A percentile compares a stretch with the other conserved stretches of the same genome.
Evolutionary conservation across 164 flowering plant species (phyloP).

Genomic region (Saururus chinensis): DNA sequence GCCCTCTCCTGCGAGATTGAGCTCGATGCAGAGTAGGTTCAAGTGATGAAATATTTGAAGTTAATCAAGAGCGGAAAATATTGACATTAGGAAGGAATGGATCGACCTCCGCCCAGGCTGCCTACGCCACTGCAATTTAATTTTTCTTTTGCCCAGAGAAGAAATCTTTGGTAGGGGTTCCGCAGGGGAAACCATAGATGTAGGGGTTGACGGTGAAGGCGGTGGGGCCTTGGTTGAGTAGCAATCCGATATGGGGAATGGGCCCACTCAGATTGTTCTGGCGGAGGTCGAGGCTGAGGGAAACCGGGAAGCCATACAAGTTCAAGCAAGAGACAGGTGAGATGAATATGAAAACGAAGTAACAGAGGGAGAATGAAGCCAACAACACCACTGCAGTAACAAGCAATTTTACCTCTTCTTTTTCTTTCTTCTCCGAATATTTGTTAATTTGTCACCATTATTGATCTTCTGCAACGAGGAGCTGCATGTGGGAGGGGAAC

Average conservation of each 20-base stretch:
- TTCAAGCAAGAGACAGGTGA: constrained; percentile 28
- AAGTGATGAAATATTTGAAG: too few relatives aligned
- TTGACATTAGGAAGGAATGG: too few relatives aligned
- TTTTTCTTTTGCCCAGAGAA: constrained; percentile 19
- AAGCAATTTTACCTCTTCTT: not conserved
- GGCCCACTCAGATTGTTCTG: constrained; percentile 66
- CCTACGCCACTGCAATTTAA: too few relatives aligned
- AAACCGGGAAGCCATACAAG: constrained; percentile 72
- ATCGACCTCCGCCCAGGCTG: too few relatives aligned
- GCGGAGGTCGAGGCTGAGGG: constrained; percentile 64
- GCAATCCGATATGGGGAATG: constrained; percentile 65
- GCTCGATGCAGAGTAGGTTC: not conserved
- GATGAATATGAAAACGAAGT: constrained; percentile 8
- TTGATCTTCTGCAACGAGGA: constrained; percentile 7
- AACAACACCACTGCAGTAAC: constrained; percentile 1
- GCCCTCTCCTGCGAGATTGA: not conserved
- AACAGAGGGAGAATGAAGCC: not conserved
- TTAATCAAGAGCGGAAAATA: too few relatives aligned
- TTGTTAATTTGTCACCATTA: not conserved
- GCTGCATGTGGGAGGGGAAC: too few relatives aligned
- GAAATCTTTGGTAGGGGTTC: constrained; percentile 28
- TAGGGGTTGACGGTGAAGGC: constrained; percentile 76
- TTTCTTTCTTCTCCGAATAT: not conserved
- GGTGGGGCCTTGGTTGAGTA: constrained; percentile 88
- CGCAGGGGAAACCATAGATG: constrained; percentile 84